Conservation (phyloP, 2,329 filamentous ascomycete species). For the Cladosporium colombiae region DNA sequence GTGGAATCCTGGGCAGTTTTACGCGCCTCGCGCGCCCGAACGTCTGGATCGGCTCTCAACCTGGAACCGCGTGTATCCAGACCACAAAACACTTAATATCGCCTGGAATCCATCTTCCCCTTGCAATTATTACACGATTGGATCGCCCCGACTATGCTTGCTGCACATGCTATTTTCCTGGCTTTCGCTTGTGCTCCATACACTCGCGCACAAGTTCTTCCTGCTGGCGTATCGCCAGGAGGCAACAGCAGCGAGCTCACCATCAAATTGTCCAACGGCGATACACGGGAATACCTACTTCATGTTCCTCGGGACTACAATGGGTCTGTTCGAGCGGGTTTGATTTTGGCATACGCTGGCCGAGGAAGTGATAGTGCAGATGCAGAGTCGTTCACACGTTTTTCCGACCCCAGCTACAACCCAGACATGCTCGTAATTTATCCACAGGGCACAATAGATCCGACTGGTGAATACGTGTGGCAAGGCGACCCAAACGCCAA, state of each 20-base stretch:
- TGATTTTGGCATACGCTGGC: conserved; percentile 49
- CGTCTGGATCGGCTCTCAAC: not conserved
- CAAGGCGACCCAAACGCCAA: conserved; percentile 46
- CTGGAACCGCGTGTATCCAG: not conserved
- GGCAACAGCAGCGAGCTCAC: conserved; percentile 11
- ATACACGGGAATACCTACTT: conserved; percentile 27
- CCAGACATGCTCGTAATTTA: conserved; percentile 49
- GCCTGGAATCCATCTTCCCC: not conserved
- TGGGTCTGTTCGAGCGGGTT: conserved; percentile 33
- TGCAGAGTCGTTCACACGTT: conserved; percentile 44
- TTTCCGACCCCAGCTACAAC: conserved; percentile 47
- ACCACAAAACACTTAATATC: not conserved
- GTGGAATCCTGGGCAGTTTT: not conserved
- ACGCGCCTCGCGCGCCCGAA: not conserved
- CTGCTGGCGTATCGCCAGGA: conserved; percentile 8
- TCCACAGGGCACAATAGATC: conserved; percentile 40
- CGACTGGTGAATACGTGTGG: conserved; percentile 36
- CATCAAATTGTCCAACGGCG: conserved; percentile 8
- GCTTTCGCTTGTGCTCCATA: not conserved
- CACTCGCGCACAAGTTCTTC: not conserved
- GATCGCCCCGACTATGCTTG: not conserved
- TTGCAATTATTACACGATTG: not conserved
- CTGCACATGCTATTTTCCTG: not conserved
- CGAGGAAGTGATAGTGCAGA: conserved; percentile 37
- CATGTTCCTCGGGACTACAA: conserved; percentile 42